Base-by-base conservation (phyloP, 225 moss, liverwort and hornwort genomes). In the Asterella californica region DNA sequence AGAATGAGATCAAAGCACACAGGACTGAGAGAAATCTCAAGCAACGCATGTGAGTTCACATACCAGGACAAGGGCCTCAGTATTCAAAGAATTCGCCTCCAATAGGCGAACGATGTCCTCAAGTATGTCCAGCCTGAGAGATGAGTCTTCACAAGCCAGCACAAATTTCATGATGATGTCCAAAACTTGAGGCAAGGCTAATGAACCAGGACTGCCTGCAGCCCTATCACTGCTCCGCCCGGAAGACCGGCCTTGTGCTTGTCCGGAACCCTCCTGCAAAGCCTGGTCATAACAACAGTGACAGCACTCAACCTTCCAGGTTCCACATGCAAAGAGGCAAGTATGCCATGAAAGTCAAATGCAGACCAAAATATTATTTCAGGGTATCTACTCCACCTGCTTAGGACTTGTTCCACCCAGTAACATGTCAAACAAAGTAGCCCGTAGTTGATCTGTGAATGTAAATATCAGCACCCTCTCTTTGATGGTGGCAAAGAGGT, bases 161-260 rank as follows among this genome's bases (percentile, higher is more conserved):
- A 93, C 87, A 59, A 90, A 86, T 80, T 86, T 90, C 78, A 93
- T 88, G 8, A 93, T 87, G 38, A 91, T 91, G 57, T 88, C 91
- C 78, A 93, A 82, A 74, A 93, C 80, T 83, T 91, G 92, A 76
- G 92, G 92, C 72, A 93, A 86, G 75, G 91, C 92, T 86, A 91
- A 86, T 15, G 91, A 88, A 80, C 89, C 90, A 72, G 87, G 84
- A 81, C 90, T 86, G 87, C 87, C 87, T 68, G 83, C 86, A 86
- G 85, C 38, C 77, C 83, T 89, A 76, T 86, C 90, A 82, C 73
- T 80, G 47, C 54, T 80, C 45, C 38, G 57, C 80, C 59, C 46
- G 32, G 73, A 52, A 47, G 72, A 50, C 59, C 29, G 18, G 18
- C 62, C n/a, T 80, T 73, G 80, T n/a, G 61, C 61, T 49, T 80